Evolutionary conservation across 345 rosid species (phyloP).

Genomic region (Firmiana major): DNA sequence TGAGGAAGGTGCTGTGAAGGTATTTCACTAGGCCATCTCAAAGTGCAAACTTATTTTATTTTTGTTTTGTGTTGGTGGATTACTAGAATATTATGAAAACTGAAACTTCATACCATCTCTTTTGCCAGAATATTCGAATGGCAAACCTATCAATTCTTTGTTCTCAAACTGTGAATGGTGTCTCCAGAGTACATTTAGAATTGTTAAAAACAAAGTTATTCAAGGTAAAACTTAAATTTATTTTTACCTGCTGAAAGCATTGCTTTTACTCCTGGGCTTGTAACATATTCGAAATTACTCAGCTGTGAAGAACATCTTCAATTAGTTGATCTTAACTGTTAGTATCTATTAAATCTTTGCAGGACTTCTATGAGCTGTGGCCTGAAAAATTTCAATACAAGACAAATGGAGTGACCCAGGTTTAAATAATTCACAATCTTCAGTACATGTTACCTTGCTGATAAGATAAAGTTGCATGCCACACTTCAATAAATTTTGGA

Average conservation of each 20-base stretch:
- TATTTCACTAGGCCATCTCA: conserved; percentile 11
- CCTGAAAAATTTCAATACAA: conserved; percentile 46
- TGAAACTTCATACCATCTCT: background rate
- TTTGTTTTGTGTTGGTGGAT: background rate
- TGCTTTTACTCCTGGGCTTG: background rate
- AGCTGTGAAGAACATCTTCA: background rate
- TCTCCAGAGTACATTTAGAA: conserved; percentile 39
- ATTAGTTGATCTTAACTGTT: conserved; percentile 1
- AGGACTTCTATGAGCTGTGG: conserved; percentile 53
- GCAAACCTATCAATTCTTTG: conserved; percentile 45
- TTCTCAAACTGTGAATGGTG: conserved; percentile 43
- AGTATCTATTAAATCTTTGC: conserved; percentile 8
- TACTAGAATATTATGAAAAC: background rate
- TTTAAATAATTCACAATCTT: conserved; percentile 2
- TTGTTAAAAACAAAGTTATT: conserved; percentile 35
- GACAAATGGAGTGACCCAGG: conserved; percentile 51
- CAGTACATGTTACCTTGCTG: background rate
- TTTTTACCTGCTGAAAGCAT: conserved; percentile 5
- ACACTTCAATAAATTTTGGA: background rate
- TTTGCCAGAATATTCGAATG: conserved; percentile 42
- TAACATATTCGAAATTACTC: background rate
- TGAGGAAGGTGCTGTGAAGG: conserved; percentile 53
- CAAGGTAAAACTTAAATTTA: conserved; percentile 27
- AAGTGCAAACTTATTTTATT: background rate
- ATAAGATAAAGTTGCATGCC: background rate